A percentile compares a stretch with the other conserved stretches of the same genome.
Evolutionary conservation across 352 stramenopile genomes (phyloP).

Genomic region (Phytophthora quininea): DNA sequence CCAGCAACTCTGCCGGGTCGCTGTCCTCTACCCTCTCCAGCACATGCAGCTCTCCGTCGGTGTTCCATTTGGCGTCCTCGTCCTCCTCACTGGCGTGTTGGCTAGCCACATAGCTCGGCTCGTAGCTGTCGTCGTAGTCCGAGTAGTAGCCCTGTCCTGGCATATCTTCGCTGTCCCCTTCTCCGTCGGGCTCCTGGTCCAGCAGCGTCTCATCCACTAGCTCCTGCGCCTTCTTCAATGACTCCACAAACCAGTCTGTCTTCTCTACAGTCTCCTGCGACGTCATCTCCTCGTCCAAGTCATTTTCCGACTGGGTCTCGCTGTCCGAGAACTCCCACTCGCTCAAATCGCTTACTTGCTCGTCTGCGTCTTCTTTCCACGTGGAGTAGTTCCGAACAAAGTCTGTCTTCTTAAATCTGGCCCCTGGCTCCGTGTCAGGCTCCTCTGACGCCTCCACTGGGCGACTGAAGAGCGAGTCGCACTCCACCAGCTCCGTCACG

Average conservation of each 20-base stretch:
- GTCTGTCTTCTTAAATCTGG: slow-evolving; percentile 56
- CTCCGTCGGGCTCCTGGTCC: slow-evolving; percentile 29
- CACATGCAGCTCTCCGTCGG: slow-evolving; percentile 39
- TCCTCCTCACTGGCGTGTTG: slow-evolving; percentile 38
- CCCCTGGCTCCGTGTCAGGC: slow-evolving; percentile 62
- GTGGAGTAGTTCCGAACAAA: slow-evolving; percentile 66
- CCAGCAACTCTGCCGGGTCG: slow-evolving; percentile 28
- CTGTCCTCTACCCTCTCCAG: slow-evolving; percentile 33
- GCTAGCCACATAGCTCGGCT: slow-evolving; percentile 29
- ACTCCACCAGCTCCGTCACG: slow-evolving; percentile 80
- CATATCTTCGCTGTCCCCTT: slow-evolving; percentile 42
- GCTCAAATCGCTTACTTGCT: slow-evolving; percentile 54
- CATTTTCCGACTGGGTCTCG: slow-evolving; percentile 51
- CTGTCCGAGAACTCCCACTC: slow-evolving; percentile 76
- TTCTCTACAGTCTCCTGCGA: slow-evolving; percentile 24
- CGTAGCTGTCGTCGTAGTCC: slow-evolving; percentile 58
- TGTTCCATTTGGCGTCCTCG: slow-evolving; percentile 66
- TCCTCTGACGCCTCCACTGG: slow-evolving; percentile 50
- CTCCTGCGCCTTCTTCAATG: slow-evolving; percentile 47
- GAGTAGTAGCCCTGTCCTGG: slow-evolving; percentile 78
- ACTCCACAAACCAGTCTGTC: slow-evolving; percentile 47
- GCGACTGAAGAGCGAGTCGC: slow-evolving; percentile 36
- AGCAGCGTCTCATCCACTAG: slow-evolving; percentile 57
- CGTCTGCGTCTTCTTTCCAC: slow-evolving; percentile 43
- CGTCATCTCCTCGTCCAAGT: too few species aligned